Conservation (phyloP, 2,329 filamentous ascomycete genomes). For the Dactylellina cionopaga region DNA sequence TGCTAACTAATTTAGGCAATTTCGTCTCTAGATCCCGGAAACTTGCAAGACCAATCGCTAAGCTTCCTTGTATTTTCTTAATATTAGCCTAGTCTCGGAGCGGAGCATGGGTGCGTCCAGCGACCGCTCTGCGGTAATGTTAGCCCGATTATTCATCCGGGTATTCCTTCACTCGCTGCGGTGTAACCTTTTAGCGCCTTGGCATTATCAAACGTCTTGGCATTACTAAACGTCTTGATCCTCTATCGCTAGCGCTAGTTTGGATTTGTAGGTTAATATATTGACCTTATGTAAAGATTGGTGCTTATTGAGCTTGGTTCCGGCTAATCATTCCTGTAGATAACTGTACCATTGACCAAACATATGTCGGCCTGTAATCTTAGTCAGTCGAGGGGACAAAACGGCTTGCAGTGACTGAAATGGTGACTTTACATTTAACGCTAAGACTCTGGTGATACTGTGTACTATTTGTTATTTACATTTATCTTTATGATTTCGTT, state of each 20-base stretch:
- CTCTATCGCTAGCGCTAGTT: not conserved
- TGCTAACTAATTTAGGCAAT: not conserved
- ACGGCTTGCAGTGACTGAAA: not conserved
- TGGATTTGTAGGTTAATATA: not conserved
- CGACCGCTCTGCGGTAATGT: not conserved
- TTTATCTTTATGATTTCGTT: too few relatives aligned
- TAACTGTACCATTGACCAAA: not conserved
- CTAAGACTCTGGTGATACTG: not conserved
- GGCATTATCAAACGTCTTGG: not conserved
- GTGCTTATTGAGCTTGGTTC: not conserved
- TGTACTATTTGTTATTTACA: too few relatives aligned
- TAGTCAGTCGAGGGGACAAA: not conserved
- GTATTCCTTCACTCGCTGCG: not conserved
- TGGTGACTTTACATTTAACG: not conserved
- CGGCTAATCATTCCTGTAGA: not conserved
- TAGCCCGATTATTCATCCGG: not conserved
- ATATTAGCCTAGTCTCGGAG: not conserved
- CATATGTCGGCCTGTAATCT: not conserved
- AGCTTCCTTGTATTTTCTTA: not conserved
- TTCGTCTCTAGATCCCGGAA: not conserved
- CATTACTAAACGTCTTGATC: not conserved
- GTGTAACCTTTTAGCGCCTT: not conserved
- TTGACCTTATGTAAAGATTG: not conserved
- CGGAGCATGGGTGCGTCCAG: not conserved
- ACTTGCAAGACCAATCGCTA: not conserved